Base-by-base conservation (phyloP, 495 filamentous ascomycete genomes). In the Neurospora sp. region DNA sequence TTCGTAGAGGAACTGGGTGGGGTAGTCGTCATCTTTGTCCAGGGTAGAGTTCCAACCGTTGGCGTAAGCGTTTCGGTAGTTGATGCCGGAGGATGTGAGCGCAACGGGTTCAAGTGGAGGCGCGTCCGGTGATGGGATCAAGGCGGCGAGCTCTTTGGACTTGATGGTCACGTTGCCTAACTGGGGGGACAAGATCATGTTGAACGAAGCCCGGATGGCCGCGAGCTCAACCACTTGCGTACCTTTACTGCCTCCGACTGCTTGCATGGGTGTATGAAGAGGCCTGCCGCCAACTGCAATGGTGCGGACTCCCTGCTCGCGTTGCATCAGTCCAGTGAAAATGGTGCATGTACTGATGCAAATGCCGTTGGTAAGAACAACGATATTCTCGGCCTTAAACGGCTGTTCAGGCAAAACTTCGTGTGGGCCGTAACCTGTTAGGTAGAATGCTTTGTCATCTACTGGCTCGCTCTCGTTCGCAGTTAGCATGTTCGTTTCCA, bases 341-440 rank as follows among this genome's bases (percentile, higher is more conserved):
- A 90, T 79, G 5, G 87, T 86, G 80, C 90, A 92, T 2, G 89
- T 89, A 4, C 88, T 90, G 38, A 85, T 87, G 79, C 90, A 92
- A 74, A 85, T 85, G 61, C 90, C 89, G 77, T 92, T 89, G 39
- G 85, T 85, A 59, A 86, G 77, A 73, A 88, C 70, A 68, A 84
- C 77, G 35, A 86, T 79, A 68, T 85, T 76, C 68, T 85, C 82
- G 7, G 76, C 78, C 39, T 47, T 22, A 35, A 79, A 80, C 27
- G 74, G 75, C 4, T 70, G 59, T 73, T 78, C 5, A 68, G 53
- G 10, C 82, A 78, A 72, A 80, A 76, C 39, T 82, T 78, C 22
- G 75, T 78, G 42, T 69, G 75, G 31, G 31, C 31, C 31, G 31
- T 35, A 35, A 35, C 31, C 31, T 35, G 31, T 35, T 5, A 35